phyloP scores from a whole-genome alignment of 768 basidiomycete genomes.

The Leccinum subgranulosum region DNA sequence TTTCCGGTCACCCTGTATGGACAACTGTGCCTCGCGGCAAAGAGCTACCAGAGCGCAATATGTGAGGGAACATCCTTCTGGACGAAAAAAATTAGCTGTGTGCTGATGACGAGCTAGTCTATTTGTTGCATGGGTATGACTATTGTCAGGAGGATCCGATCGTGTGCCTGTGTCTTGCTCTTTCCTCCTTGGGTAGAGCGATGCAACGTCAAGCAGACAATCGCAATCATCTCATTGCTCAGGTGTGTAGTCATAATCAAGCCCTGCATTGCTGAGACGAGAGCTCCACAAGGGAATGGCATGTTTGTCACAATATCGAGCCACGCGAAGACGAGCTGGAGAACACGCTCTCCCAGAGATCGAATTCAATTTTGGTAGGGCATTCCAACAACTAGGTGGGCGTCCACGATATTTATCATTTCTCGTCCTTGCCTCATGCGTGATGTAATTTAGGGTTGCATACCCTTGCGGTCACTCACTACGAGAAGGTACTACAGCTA shows the following conservation, averaged over 20 bases:
- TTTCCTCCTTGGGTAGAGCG: conserved; percentile 83
- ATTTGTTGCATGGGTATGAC: conserved; percentile 86
- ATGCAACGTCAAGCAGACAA: conserved; percentile 95
- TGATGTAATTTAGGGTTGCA: conserved; percentile 55
- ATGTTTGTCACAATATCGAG: conserved; percentile 79
- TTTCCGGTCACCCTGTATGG: conserved; percentile 74
- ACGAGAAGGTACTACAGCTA: conserved; percentile 68
- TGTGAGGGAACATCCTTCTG: conserved; percentile 49
- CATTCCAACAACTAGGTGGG: conserved; percentile 90
- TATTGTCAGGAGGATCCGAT: conserved; percentile 81
- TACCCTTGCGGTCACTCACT: conserved; percentile 81
- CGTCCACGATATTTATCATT: neutral
- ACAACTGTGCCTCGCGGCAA: conserved; percentile 76
- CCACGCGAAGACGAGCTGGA: conserved; percentile 45
- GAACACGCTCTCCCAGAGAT: conserved; percentile 61
- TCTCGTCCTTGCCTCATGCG: neutral
- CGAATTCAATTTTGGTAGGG: conserved; percentile 89
- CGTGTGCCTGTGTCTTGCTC: conserved; percentile 77
- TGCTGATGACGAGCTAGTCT: conserved; percentile 49
- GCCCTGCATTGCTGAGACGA: neutral
- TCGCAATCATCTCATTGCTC: conserved; percentile 80
- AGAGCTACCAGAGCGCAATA: conserved; percentile 87
- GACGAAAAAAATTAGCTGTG: neutral
- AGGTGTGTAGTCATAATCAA: conserved; percentile 37
- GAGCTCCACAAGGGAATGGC: conserved; percentile 65